Base-by-base conservation (phyloP, 768 basidiomycete genomes). In the Calocera cornea region DNA sequence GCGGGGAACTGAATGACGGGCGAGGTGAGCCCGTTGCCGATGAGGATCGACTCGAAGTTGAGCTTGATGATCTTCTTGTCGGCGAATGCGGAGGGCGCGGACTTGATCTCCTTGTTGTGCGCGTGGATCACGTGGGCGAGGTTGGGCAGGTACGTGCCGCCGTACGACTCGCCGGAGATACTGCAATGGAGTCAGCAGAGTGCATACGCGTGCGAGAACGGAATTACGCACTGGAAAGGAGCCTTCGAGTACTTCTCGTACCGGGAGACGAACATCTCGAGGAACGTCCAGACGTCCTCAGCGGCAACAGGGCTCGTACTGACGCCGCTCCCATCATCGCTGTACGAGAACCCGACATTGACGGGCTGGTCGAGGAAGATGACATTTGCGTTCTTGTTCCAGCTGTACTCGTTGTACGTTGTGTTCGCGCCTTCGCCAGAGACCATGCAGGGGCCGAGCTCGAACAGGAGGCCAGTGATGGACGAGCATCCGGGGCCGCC, bases 281-380 rank as follows among this genome's bases (percentile, higher is more conserved):
- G 79, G 81, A 92, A 92, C 2, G 87, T 87, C 74, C 89, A 88
- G 14, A 99, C 92, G 69, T 98, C 95, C 76, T 89, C 83, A 22
- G 90, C 95, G 1, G 92, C 92, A 24, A 86, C 86, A 2, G 92
- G 92, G 66, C 87, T 89, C 50, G 83, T 90, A 76, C 86, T 83
- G 64, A 97, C 89, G 1, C 81, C 82, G 1, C 84, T 86, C 40
- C 86, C 86, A 41, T 89, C 86, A 14, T 87, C 84, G 0, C 86
- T 83, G 74, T 95, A 97, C 0, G 91, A 94, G 78, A 83, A 95
- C 34, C 95, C 95, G 41, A 97, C 95, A 67, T 88, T 85, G 71
- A 95, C 84, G 22, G 95, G 95, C 73, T 92, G 82, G 74, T 86
- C 85, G 29, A 77, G 69, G 68, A 89, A 83, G 82, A 88, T 88